Evolutionary conservation across 139 green algal genomes (phyloP).

Genomic region (Ettlia oleoabundans): DNA sequence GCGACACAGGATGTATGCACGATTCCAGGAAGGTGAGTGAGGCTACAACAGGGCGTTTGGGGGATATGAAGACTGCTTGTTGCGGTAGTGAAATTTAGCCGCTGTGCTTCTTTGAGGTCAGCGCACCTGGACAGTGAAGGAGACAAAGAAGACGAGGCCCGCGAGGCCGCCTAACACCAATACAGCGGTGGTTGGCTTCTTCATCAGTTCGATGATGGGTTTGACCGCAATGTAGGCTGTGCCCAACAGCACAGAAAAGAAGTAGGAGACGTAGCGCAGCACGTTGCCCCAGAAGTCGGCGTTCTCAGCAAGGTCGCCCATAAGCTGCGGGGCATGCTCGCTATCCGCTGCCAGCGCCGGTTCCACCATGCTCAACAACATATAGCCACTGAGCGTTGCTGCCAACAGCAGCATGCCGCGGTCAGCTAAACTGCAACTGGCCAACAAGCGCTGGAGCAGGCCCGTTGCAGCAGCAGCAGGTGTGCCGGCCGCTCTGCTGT

Average conservation of each 20-base stretch:
- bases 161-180: slow-evolving; percentile 55
- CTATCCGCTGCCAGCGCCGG: slow-evolving; percentile 8
- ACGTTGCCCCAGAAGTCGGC: slow-evolving; percentile 86
- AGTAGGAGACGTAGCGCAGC: slow-evolving; percentile 82
- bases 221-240: slow-evolving; percentile 86
- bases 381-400: not conserved
- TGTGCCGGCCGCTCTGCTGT: not conserved
- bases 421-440: slow-evolving; percentile 2
- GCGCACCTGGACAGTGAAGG: slow-evolving; percentile 50
- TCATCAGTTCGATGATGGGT: slow-evolving; percentile 74
- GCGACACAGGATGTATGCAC: slow-evolving; percentile 24
- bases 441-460: slow-evolving; percentile 27
- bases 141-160: slow-evolving; percentile 54
- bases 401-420: slow-evolving; percentile 19
- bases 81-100: no score
- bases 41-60: not conserved
- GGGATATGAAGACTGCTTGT: no score
- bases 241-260: slow-evolving; percentile 89
- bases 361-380: slow-evolving; percentile 30
- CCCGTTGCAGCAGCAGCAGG: not conserved
- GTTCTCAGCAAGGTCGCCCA: slow-evolving; percentile 61
- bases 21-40: no score
- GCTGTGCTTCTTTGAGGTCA: no score
- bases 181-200: slow-evolving; percentile 69
- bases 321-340: not conserved